Evolutionary conservation across 495 filamentous ascomycete genomes (phyloP).

Genomic region (Annulohypoxylon stygium): DNA sequence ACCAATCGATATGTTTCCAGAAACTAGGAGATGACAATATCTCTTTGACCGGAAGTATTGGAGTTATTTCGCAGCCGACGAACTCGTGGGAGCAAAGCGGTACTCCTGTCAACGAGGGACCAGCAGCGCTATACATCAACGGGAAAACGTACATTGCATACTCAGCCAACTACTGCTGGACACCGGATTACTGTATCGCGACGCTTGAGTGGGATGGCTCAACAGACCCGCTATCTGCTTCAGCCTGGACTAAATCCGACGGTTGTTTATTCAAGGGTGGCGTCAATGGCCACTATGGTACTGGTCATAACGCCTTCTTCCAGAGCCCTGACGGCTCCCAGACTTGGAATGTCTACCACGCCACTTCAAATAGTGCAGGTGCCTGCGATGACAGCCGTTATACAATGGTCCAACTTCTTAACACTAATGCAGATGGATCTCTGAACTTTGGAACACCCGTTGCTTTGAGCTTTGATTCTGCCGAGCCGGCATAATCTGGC

Average conservation of each 20-base stretch:
- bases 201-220: constrained; percentile 60
- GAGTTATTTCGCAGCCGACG: constrained; percentile 59
- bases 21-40: constrained; percentile 45
- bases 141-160: constrained; percentile 64
- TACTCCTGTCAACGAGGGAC: constrained; percentile 69
- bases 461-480: constrained; percentile 34
- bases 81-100: constrained; percentile 63
- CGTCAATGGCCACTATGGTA: constrained; percentile 66
- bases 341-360: constrained; percentile 67
- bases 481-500: constrained; percentile 12
- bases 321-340: constrained; percentile 61
- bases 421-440: constrained; percentile 60
- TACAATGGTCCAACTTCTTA: constrained; percentile 62
- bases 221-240: constrained; percentile 54
- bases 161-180: constrained; percentile 67
- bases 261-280: constrained; percentile 48
- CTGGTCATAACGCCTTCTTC: constrained; percentile 68
- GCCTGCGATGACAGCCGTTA: constrained; percentile 63
- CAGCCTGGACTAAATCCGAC: constrained; percentile 61
- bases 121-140: constrained; percentile 58
- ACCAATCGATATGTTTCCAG: constrained; percentile 63
- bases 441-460: constrained; percentile 61
- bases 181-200: constrained; percentile 64
- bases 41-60: constrained; percentile 49
- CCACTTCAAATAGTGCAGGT: constrained; percentile 56